Evolutionary conservation across 768 basidiomycete genomes (phyloP).

Genomic region (Agaricus subrufescens): DNA sequence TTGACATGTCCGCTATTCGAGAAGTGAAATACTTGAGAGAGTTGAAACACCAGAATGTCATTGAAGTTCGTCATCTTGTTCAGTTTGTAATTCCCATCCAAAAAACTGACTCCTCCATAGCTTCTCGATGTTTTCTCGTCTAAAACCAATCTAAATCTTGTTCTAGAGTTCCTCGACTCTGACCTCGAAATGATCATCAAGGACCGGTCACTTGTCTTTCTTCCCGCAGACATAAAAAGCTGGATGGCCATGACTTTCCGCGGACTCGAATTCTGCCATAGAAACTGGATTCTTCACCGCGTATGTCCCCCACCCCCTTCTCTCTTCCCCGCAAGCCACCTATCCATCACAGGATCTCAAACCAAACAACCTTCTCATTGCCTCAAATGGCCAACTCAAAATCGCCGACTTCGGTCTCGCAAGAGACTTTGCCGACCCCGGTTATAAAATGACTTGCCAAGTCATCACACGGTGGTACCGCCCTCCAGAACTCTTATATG

Average conservation of each 20-base stretch:
- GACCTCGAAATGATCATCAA: constrained; percentile 97
- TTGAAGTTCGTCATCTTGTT: constrained; percentile 54
- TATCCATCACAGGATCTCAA: constrained; percentile 75
- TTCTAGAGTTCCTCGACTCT: constrained; percentile 93
- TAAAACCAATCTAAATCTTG: constrained; percentile 94
- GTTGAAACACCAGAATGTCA: constrained; percentile 90
- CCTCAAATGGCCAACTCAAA: constrained; percentile 88
- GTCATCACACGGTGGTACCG: constrained; percentile 99
- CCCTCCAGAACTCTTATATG: constrained; percentile 92
- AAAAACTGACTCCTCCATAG: constrained; percentile 32
- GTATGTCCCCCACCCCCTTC: constrained; percentile 36
- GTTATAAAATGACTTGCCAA: constrained; percentile 95
- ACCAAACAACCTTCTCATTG: constrained; percentile 96
- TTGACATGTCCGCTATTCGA: constrained; percentile 98
- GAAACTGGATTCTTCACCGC: constrained; percentile 90
- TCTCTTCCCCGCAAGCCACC: not conserved
- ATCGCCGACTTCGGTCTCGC: constrained; percentile 99
- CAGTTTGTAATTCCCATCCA: not conserved
- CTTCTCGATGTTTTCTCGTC: constrained; percentile 95
- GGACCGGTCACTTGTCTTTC: constrained; percentile 86
- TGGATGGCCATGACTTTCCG: constrained; percentile 99
- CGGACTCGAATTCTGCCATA: constrained; percentile 97
- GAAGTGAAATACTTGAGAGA: constrained; percentile 98
- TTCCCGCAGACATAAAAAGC: constrained; percentile 94
- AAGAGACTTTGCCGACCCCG: constrained; percentile 92